Base-by-base conservation (phyloP, 805 yeast genomes). In the Candida ascalaphidarum region DNA sequence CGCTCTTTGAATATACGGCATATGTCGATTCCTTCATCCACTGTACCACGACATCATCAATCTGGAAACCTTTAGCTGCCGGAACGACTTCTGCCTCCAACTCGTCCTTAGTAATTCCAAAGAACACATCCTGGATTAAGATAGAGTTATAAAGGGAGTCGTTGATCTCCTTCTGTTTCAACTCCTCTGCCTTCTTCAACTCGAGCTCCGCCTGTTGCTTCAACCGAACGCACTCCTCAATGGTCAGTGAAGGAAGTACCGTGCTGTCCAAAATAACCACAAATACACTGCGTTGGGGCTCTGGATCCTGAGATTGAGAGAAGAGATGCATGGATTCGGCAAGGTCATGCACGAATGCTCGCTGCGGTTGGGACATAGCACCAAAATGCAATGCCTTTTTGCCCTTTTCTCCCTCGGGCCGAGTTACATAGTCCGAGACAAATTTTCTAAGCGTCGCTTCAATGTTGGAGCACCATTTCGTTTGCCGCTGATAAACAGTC, bases 231-330 rank as follows among this genome's bases (percentile, higher is more conserved):
- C 71, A 69, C 28, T 69, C 69, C 17, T 55, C 55, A n/a, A 80
- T 51, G 2, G 66, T 57, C 23, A 65, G 40, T 8, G 46, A 40
- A 0, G 85, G 83, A 2, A 58, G 32, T 7, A 36, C 42, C 0
- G 62, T 46, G 5, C 41, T 30, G n/a, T 42, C 35, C 2, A 63
- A 55, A 6, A 58, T 41, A 18, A 53, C 61, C n/a, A 85, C 63
- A 37, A 71, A 76, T 1, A 85, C 89, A 8, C 80, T 71, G 35
- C 95, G 53, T 29, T 72, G 63, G 0, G 95, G 95, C 39, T 84
- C 95, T 3, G 71, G 72, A 50, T 83, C 95, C 36, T 82, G 92
- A 2, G 88, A 71, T 42, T 81, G 86, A 0, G 80, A 61, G 40
- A 70, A 75, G 9, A 84, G 42, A 9, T 66, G 59, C 47, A 61